Evolutionary conservation across 2,329 filamentous ascomycete genomes (phyloP), one percentile per base, ranked within the genome.

Genomic region (Neophaeococcomyces mojaviensis): DNA sequence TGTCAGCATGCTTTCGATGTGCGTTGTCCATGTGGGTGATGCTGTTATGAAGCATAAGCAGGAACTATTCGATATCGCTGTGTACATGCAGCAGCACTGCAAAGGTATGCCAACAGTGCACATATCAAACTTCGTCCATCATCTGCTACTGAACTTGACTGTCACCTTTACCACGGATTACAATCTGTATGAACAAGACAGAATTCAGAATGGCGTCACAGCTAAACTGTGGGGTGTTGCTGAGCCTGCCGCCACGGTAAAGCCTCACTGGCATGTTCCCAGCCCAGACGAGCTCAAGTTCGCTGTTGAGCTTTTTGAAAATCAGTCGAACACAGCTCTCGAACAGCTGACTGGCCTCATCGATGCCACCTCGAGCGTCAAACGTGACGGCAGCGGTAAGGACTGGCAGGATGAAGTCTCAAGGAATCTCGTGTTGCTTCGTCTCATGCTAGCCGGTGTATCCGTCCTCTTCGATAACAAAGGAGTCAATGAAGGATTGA

Each of bases 381-480:
- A 88, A 64, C 79, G 90, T 47, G 90, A 89, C 55, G 92, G 92
- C 31, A 95, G 90, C 63, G 94, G 94, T 56, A 98, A 97, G 66
- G 90, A 96, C 58, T 98, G 92, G 92, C 96, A 90, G 0, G 92
- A 98, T 62, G 94, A 98, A 63, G 84, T 97, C 22, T 90, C 88
- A 2, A 76, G 92, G 46, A 88, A 95, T 55, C 75, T 98, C 47
- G 86, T 90, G 10, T 82, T 96, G 42, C 73, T 98, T 12, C 78
- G 90, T 24, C 74, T 98, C n/a, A 80, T 95, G 36, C 80, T 94
- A 20, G 94, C 90, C 2, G 92, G 92, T 44, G 82, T 95, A 48
- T 89, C 90, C 6, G 82, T 86, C 1, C 73, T 98, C 9, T 97
- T 98, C 61, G 88, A 96, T 59, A 82, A 88, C 1, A 77, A 80